Base-by-base conservation (phyloP, 2,329 filamentous ascomycete species). In the Colletotrichum viniferum region DNA sequence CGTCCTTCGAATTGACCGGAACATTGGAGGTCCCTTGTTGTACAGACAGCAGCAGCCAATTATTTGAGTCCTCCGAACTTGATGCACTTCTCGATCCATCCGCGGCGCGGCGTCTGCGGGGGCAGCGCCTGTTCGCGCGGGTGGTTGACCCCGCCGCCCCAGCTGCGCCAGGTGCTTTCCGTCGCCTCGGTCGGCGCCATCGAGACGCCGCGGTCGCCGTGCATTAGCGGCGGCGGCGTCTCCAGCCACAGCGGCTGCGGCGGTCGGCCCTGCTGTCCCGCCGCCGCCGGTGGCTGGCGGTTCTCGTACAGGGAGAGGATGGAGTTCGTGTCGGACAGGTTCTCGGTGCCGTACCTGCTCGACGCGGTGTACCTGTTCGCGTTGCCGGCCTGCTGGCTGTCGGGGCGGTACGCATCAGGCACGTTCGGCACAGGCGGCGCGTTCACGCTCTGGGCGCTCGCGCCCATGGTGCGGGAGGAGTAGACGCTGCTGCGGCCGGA, bases 131-230 rank as follows among this genome's bases (percentile, higher is more conserved):
- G 68, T 4, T 71, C 56, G 24, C 70, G 73, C 18, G 76, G 76
- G 38, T 68, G 74, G 3, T 48, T 64, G 1, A 71, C 67, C 12
- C 76, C 76, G 6, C 36, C 76, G 9, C 76, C 76, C 76, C 76
- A 77, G 67, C 70, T 77, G 7, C 67, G 69, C 76, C 76, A 77
- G n/a, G 76, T 76, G 26, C 76, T 77, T 28, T 77, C 76, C 12
- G 71, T 74, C 24, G 43, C 60, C 28, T 73, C 73, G 3, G 76
- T 76, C 38, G 74, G 74, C 4, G 76, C 74, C 74, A 77, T 76
- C 26, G 74, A 76, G 8, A 73, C 67, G 67, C 67, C 75, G n/a
- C 75, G 75, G 12, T 63, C 62, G 68, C 60, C 34, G 16, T 68
- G 70, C 21, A 64, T 56, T 12, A 67, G 30, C 6, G 69, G 43